These are phyloP conservation scores for Endotrypanum monterogeii DNA, from an alignment of 208 protist genomes.

Conservation along the genomic window DNA sequence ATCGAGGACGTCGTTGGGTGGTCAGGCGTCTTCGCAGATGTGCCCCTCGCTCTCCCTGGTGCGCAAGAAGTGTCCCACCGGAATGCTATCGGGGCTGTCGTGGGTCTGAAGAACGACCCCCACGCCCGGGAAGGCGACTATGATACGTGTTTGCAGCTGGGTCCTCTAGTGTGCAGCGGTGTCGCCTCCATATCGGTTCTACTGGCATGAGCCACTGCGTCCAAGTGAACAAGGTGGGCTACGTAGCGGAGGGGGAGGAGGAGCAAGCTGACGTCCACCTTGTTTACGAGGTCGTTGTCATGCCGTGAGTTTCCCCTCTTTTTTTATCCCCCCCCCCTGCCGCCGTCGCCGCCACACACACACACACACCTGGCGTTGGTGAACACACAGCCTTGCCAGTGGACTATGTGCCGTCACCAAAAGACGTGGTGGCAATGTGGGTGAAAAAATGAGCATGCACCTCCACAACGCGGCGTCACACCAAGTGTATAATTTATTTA, in stretches of 20 bases:
- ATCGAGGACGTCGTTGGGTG: constrained; percentile 44
- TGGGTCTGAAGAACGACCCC: not conserved
- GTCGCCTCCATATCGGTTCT: constrained; percentile 28
- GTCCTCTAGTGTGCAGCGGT: constrained; percentile 14
- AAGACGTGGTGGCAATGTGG: no score
- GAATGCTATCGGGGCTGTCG: not conserved
- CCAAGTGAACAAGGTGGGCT: not conserved
- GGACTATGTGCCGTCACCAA: no score
- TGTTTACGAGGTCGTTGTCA: not conserved
- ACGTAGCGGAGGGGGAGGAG: not conserved
- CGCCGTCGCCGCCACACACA: not conserved
- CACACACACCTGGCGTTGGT: no score
- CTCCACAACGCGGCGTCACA: no score
- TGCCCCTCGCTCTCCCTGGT: constrained; percentile 45
- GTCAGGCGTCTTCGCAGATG: constrained; percentile 35
- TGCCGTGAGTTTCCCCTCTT: not conserved
- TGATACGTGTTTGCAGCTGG: not conserved
- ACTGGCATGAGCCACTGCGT: constrained; percentile 2
- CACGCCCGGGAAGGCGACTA: not conserved
- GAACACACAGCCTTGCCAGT: no score
- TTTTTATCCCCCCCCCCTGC: not conserved
- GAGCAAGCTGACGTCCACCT: not conserved
- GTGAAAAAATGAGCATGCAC: no score
- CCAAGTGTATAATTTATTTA: no score
- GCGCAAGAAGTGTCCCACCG: not conserved